Evolutionary conservation across 345 rosid species (phyloP), one percentile per base, ranked within the genome.

Genomic region (Hibiscus mutabilis): DNA sequence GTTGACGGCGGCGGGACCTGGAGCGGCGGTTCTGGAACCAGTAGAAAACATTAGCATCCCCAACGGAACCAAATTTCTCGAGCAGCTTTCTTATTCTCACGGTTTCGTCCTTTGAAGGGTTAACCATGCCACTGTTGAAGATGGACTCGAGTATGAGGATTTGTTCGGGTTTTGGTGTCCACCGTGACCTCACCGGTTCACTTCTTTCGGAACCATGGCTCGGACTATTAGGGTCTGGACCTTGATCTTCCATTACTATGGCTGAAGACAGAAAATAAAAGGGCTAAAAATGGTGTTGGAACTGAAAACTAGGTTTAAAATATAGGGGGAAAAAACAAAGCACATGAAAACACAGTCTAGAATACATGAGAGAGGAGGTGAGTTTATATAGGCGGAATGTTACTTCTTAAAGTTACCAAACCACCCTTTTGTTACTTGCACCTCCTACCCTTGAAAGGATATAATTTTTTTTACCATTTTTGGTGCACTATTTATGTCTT

Each of bases 111-210:
- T 95, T 95, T 4, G 97, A 93, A 51, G 99, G 99, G 78, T 95
- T 95, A 6, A 95, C 97, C 97, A 92, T 92, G 18, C 97, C 99
- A 71, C 99, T 92, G 73, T 92, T 92, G 83, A 92, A 95, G 88
- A 95, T 92, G 75, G 99, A 90, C 81, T 95, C 99, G 10, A 95
- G 97, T 74, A 95, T 95, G 82, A 92, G 86, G 82, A 95, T 92
- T 78, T 95, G 99, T 79, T 95, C 99, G 11, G 97, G 94, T 80
- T 95, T 95, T 5, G 99, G 99, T 35, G 97, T 91, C 99, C 99
- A 95, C 77, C 99, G 73, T 66, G 99, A 95, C 75, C 99, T 77
- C 59, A 91, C 97, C 1, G 93, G 88, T 73, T 94, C 97, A 19
- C 79, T 77, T 68, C 91, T 79, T 73, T 81, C 87, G 2, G 76